These are phyloP conservation scores for Ceratobasidium papillatum DNA, from an alignment of 1,284 basidiomycete species.

Conservation along the genomic window DNA sequence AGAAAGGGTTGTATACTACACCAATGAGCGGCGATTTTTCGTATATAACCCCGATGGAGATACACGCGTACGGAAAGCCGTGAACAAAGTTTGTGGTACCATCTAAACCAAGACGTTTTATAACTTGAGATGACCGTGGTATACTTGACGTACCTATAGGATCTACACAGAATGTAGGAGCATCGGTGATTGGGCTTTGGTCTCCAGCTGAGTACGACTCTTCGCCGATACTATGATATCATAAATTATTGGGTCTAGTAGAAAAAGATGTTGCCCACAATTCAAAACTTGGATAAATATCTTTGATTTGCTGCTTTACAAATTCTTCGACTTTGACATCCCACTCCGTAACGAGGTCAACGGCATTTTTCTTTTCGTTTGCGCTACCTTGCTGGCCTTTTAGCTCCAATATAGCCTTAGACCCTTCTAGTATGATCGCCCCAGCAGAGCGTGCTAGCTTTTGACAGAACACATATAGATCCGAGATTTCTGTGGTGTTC, in stretches of 20 bases:
- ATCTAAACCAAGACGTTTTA: slow-evolving; percentile 57
- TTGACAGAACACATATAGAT: slow-evolving; percentile 47
- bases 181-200: slow-evolving; percentile 77
- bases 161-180: slow-evolving; percentile 92
- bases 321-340: slow-evolving; percentile 92
- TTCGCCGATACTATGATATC: slow-evolving; percentile 81
- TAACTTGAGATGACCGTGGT: slow-evolving; percentile 6
- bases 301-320: slow-evolving; percentile 74
- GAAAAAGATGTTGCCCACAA: slow-evolving; percentile 7
- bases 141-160: slow-evolving; percentile 66
- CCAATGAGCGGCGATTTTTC: slow-evolving; percentile 83
- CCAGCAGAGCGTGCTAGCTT: slow-evolving; percentile 76
- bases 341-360: slow-evolving; percentile 96
- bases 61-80: slow-evolving; percentile 71
- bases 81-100: slow-evolving; percentile 96
- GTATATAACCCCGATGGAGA: slow-evolving; percentile 91
- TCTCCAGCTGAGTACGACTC: slow-evolving; percentile 80
- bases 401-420: slow-evolving; percentile 64
- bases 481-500: slow-evolving; percentile 5
- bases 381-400: slow-evolving; percentile 61
- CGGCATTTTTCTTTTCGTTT: slow-evolving; percentile 89
- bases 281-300: slow-evolving; percentile 77
- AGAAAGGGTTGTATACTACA: slow-evolving; percentile 92
- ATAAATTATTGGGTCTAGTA: background rate
- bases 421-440: slow-evolving; percentile 76